Conservation (phyloP, 768 basidiomycete species). For the Russula sp. region DNA sequence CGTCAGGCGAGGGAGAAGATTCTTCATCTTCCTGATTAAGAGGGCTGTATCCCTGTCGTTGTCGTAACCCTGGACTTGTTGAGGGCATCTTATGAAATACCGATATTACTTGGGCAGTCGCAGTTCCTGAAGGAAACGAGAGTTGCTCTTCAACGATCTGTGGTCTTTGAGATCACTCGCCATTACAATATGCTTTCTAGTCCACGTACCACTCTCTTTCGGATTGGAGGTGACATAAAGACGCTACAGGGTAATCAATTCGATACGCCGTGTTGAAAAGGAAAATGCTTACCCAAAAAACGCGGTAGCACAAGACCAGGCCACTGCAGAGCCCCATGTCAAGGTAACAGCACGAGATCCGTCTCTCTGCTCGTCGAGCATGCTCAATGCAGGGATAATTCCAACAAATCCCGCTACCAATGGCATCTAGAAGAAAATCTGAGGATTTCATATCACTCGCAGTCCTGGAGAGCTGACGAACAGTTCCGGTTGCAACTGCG, state of each 20-base stretch:
- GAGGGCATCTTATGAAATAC: constrained; percentile 76
- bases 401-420: constrained; percentile 86
- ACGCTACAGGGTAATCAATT: constrained; percentile 43
- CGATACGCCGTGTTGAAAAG: not conserved
- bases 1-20: constrained; percentile 13
- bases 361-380: constrained; percentile 69
- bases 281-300: constrained; percentile 68
- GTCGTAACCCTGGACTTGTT: constrained; percentile 45
- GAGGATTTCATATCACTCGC: not conserved
- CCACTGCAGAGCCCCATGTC: constrained; percentile 63
- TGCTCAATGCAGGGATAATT: constrained; percentile 81
- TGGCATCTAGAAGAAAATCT: constrained; percentile 48
- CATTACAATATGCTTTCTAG: not conserved
- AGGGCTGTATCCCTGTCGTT: constrained; percentile 50
- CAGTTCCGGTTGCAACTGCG: constrained; percentile 85
- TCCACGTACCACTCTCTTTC: constrained; percentile 80
- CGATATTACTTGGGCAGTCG: constrained; percentile 91
- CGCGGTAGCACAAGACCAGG: constrained; percentile 86
- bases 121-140: constrained; percentile 90
- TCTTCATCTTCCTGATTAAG: constrained; percentile 29
- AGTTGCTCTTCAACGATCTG: constrained; percentile 93
- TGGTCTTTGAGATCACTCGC: not conserved
- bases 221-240: constrained; percentile 91
- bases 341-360: constrained; percentile 70
- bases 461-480: constrained; percentile 18